These are phyloP conservation scores for Cubamyces lactineus DNA, from an alignment of 768 basidiomycete genomes.

Conservation along the genomic window DNA sequence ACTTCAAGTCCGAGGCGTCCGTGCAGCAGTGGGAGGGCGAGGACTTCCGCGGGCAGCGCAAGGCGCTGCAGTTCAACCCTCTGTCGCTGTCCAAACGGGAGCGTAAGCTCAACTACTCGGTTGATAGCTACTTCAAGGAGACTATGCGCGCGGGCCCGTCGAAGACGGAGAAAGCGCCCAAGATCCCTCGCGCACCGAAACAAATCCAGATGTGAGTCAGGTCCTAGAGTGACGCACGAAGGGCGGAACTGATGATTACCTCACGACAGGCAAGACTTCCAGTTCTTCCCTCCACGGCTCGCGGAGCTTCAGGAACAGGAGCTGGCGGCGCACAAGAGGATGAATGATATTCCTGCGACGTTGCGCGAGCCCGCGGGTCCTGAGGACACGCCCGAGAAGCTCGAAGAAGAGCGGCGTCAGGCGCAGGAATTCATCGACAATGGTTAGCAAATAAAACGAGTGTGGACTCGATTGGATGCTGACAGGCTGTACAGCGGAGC, in stretches of 20 bases:
- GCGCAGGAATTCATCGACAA: constrained; percentile 90
- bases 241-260: neutral
- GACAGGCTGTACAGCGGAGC: constrained; percentile 61
- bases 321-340: constrained; percentile 75
- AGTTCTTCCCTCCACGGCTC: constrained; percentile 88
- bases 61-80: constrained; percentile 72
- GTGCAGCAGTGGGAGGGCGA: constrained; percentile 97
- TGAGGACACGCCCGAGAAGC: constrained; percentile 80
- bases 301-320: constrained; percentile 87
- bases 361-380: constrained; percentile 66
- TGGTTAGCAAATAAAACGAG: constrained; percentile 47
- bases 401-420: constrained; percentile 76
- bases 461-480: neutral
- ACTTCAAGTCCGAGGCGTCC: constrained; percentile 93
- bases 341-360: constrained; percentile 68
- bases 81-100: constrained; percentile 91
- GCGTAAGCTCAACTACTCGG: constrained; percentile 91
- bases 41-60: constrained; percentile 77
- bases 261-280: constrained; percentile 81
- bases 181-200: constrained; percentile 84
- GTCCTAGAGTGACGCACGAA: neutral
- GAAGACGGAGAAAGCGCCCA: constrained; percentile 81
- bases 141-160: constrained; percentile 79
- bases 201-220: constrained; percentile 74
- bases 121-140: constrained; percentile 95